A percentile compares a stretch with the other conserved stretches of the same genome.
These are phyloP conservation scores for Priceomyces fermenticarens DNA, from an alignment of 805 yeast genomes.

Conservation along the genomic window DNA sequence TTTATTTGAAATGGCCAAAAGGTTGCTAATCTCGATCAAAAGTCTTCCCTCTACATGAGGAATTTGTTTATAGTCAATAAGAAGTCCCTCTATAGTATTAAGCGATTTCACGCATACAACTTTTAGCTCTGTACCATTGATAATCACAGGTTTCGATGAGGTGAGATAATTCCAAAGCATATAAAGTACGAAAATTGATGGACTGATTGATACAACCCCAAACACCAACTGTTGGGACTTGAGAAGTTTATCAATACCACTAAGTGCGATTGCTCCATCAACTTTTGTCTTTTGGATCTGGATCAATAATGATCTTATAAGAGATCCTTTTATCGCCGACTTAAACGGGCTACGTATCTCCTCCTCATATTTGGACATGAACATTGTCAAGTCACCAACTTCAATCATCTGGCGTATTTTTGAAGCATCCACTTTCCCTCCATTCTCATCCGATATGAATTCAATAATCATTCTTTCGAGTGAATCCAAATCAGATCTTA, in stretches of 20 bases:
- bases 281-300: conserved; percentile 97
- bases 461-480: conserved; percentile 86
- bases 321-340: conserved; percentile 62
- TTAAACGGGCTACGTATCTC: conserved; percentile 70
- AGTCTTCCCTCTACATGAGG: conserved; percentile 51
- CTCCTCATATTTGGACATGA: conserved; percentile 76
- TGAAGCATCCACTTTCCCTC: conserved; percentile 13
- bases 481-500: conserved; percentile 74
- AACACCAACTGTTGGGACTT: conserved; percentile 93
- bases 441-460: conserved; percentile 43
- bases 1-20: conserved; percentile 47
- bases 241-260: conserved; percentile 85
- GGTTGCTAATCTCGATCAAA: conserved; percentile 60
- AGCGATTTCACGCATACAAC: conserved; percentile 41
- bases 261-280: conserved; percentile 86
- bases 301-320: conserved; percentile 74
- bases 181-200: conserved; percentile 61
- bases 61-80: conserved; percentile 14
- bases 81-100: conserved; percentile 57
- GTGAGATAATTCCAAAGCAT: conserved; percentile 40
- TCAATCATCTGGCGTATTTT: conserved; percentile 49
- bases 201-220: conserved; percentile 86
- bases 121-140: conserved; percentile 31
- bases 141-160: conserved; percentile 23
- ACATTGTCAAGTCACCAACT: conserved; percentile 74